A percentile compares a stretch with the other conserved stretches of the same genome.
phyloP scores from a whole-genome alignment of 805 yeast species.

The Yamadazyma tumulicola region DNA sequence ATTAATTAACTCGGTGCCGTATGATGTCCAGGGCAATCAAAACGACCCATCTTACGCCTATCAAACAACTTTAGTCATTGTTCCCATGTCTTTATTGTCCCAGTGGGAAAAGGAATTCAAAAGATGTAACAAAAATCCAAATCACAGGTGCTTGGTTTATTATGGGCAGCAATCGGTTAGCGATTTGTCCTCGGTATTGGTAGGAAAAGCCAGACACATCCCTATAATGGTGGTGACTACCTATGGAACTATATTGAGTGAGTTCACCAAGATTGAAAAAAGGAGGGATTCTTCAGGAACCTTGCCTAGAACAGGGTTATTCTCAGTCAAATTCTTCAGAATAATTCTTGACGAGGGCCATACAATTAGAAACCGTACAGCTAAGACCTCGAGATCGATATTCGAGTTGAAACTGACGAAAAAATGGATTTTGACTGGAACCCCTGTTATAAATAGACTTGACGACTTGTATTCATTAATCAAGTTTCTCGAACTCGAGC shows the following conservation, averaged over 20 bases:
- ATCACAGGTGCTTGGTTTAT: slow-evolving; percentile 55
- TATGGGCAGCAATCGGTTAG: slow-evolving; percentile 64
- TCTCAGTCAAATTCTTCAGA: slow-evolving; percentile 69
- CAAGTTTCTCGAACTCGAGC: slow-evolving; percentile 73
- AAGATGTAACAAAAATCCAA: slow-evolving; percentile 47
- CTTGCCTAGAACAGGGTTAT: slow-evolving; percentile 51
- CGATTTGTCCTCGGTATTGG: slow-evolving; percentile 46
- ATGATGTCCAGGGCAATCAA: slow-evolving; percentile 32
- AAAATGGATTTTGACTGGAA: slow-evolving; percentile 87
- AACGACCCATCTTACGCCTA: slow-evolving; percentile 49
- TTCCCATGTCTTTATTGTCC: slow-evolving; percentile 86
- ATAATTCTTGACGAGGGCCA: slow-evolving; percentile 89
- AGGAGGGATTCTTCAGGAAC: slow-evolving; percentile 23
- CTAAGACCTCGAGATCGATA: slow-evolving; percentile 78
- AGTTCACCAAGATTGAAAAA: slow-evolving; percentile 51
- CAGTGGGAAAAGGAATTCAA: slow-evolving; percentile 88
- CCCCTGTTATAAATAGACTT: slow-evolving; percentile 83
- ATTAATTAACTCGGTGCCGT: slow-evolving; percentile 62
- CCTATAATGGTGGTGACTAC: slow-evolving; percentile 79
- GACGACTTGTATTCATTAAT: slow-evolving; percentile 83
- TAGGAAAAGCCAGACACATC: slow-evolving; percentile 36
- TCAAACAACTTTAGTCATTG: slow-evolving; percentile 71
- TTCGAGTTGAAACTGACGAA: slow-evolving; percentile 60
- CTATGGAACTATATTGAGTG: slow-evolving; percentile 81
- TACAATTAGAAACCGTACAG: slow-evolving; percentile 71